These are phyloP conservation scores for Rickenella mellea DNA, from an alignment of 768 basidiomycete genomes.

Conservation along the genomic window DNA sequence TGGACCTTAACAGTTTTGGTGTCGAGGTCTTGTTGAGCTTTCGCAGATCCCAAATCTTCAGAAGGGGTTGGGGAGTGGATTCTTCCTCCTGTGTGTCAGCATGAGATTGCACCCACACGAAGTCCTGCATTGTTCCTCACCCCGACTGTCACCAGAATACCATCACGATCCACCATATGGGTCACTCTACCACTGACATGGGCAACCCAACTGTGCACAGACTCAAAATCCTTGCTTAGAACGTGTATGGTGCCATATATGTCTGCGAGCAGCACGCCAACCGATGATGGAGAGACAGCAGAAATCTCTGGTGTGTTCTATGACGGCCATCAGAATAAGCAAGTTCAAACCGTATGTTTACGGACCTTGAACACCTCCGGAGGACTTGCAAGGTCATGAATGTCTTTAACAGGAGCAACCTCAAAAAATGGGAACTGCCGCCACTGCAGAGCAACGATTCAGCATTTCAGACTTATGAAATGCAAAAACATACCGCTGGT, in stretches of 20 bases:
- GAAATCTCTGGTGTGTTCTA: conserved; percentile 69
- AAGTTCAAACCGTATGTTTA: conserved; percentile 1
- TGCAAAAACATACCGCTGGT: no score
- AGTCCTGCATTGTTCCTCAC: conserved; percentile 33
- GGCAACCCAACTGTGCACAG: conserved; percentile 66
- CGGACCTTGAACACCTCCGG: conserved; percentile 74
- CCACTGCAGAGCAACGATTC: conserved; percentile 51
- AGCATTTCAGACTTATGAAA: no score
- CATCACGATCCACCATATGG: conserved; percentile 76
- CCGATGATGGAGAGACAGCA: conserved; percentile 48
- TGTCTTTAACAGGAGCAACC: conserved; percentile 63
- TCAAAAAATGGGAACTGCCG: conserved; percentile 90
- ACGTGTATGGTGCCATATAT: conserved; percentile 78
- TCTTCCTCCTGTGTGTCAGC: conserved; percentile 60
- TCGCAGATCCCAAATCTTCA: conserved; percentile 87
- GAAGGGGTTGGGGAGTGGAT: conserved; percentile 48
- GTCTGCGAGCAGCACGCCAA: conserved; percentile 71
- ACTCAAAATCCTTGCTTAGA: conserved; percentile 66
- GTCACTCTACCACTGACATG: conserved; percentile 75
- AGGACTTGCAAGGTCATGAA: conserved; percentile 61
- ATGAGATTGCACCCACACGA: neutral
- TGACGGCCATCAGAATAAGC: conserved; percentile 1
- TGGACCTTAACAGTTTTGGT: conserved; percentile 61
- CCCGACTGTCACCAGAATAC: conserved; percentile 81
- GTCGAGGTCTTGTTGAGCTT: conserved; percentile 52